phyloP scores from a whole-genome alignment of 2,329 filamentous ascomycete genomes.

The Bipolaris sorokiniana region DNA sequence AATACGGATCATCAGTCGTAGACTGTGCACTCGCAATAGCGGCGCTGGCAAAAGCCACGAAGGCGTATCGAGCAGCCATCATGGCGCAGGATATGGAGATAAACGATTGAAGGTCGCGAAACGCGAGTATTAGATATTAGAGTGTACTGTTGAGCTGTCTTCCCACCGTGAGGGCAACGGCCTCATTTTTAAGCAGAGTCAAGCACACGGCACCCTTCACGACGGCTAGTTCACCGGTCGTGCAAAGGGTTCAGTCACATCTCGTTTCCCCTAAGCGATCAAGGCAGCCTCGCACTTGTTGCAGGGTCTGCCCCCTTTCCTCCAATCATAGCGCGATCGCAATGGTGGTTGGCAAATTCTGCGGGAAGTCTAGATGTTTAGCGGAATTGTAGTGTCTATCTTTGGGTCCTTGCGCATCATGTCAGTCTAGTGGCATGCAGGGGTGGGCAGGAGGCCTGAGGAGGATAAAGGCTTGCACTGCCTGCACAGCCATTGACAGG shows the following conservation, averaged over 20 bases:
- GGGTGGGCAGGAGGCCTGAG: slow-evolving; percentile 22
- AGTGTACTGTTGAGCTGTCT: slow-evolving; percentile 13
- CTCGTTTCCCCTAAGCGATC: slow-evolving; percentile 25
- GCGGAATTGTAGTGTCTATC: slow-evolving; percentile 27
- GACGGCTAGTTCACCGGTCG: slow-evolving; percentile 31
- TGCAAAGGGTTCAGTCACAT: slow-evolving; percentile 21
- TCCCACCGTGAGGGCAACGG: slow-evolving; percentile 18
- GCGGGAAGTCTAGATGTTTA: slow-evolving; percentile 19
- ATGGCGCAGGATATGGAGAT: background rate
- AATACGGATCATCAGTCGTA: slow-evolving; percentile 1
- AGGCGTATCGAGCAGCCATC: slow-evolving; percentile 26
- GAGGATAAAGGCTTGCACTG: slow-evolving; percentile 19
- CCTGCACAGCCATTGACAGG: slow-evolving; percentile 17
- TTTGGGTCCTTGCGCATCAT: slow-evolving; percentile 21
- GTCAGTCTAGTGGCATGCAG: slow-evolving; percentile 13
- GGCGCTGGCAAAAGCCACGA: slow-evolving; percentile 22
- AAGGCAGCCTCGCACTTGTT: slow-evolving; percentile 26
- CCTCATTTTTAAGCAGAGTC: slow-evolving; percentile 31
- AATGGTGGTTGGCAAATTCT: slow-evolving; percentile 9
- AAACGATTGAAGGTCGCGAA: slow-evolving; percentile 15
- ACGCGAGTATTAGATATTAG: slow-evolving; percentile 19
- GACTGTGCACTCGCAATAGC: slow-evolving; percentile 22
- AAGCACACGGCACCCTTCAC: slow-evolving; percentile 19
- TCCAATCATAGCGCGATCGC: slow-evolving; percentile 22
- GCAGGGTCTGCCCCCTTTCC: background rate